A percentile compares a stretch with the other conserved stretches of the same genome.
Conservation (phyloP, 345 rosid species). For the Brassica nigra region DNA sequence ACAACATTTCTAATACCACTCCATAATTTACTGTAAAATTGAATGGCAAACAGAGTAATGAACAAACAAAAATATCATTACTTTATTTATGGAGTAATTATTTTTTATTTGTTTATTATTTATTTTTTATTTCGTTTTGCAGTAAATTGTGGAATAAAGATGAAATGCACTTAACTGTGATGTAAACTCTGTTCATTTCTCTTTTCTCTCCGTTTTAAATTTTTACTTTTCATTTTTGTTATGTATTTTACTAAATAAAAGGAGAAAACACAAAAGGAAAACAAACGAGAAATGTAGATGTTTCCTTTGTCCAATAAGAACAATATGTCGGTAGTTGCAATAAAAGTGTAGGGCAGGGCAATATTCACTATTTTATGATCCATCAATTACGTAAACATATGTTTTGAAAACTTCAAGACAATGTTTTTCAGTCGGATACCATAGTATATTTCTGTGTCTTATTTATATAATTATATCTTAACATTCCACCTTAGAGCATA, state of each 20-base stretch:
- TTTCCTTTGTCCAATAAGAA: constrained; percentile 33
- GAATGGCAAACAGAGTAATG: no score
- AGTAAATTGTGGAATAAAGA: no score
- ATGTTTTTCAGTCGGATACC: not conserved
- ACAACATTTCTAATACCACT: no score
- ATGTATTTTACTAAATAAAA: not conserved
- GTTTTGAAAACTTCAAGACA: not conserved
- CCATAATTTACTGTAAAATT: no score
- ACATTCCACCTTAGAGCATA: not conserved
- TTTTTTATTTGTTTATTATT: no score
- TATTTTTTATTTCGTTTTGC: no score
- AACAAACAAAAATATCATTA: no score
- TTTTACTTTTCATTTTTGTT: not conserved
- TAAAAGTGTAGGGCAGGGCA: constrained; percentile 32
- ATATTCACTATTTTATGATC: constrained; percentile 31
- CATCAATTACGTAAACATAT: constrained; percentile 8
- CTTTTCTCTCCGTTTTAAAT: not conserved
- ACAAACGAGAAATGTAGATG: constrained; percentile 14
- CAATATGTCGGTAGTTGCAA: constrained; percentile 39
- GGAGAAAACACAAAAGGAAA: constrained; percentile 6
- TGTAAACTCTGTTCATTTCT: constrained; percentile 20
- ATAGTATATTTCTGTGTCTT: not conserved
- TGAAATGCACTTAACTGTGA: constrained; percentile 9
- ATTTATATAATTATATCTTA: not conserved
- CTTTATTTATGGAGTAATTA: no score